Evolutionary conservation across 768 basidiomycete genomes (phyloP).

Genomic region (Myochromella boudieri): DNA sequence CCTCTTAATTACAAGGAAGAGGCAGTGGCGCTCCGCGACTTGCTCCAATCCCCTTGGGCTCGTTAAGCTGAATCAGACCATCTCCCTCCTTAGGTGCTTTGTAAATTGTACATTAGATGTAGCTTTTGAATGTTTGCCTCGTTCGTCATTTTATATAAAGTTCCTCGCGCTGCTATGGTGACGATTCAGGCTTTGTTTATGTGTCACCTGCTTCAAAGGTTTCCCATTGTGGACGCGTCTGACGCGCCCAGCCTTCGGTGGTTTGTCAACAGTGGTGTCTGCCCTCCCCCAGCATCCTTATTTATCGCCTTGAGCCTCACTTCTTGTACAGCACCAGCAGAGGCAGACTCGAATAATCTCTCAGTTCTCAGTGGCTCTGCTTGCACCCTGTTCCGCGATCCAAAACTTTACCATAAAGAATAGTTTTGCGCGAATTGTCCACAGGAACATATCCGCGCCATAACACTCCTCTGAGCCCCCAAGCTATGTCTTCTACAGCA

Average conservation of each 20-base stretch:
- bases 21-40: constrained; percentile 54
- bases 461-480: constrained; percentile 12
- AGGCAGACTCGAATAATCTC: neutral
- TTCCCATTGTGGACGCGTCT: constrained; percentile 29
- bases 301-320: constrained; percentile 5
- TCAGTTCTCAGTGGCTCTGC: neutral
- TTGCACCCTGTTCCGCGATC: neutral
- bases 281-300: constrained; percentile 7
- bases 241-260: constrained; percentile 14
- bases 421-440: constrained; percentile 9
- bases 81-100: neutral
- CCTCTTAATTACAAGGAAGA: constrained; percentile 72
- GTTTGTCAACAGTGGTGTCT: neutral
- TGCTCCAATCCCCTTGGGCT: constrained; percentile 62
- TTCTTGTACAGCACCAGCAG: neutral
- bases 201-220: constrained; percentile 14
- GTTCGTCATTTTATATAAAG: too few relatives aligned
- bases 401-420: neutral
- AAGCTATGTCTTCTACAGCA: constrained; percentile 4
- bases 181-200: constrained; percentile 12
- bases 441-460: constrained; percentile 13
- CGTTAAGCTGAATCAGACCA: constrained; percentile 33
- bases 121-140: constrained; percentile 2
- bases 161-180: constrained; percentile 11
- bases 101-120: constrained; percentile 2